Conservation (phyloP, 768 basidiomycete genomes). For the Floccularia luteovirens region DNA sequence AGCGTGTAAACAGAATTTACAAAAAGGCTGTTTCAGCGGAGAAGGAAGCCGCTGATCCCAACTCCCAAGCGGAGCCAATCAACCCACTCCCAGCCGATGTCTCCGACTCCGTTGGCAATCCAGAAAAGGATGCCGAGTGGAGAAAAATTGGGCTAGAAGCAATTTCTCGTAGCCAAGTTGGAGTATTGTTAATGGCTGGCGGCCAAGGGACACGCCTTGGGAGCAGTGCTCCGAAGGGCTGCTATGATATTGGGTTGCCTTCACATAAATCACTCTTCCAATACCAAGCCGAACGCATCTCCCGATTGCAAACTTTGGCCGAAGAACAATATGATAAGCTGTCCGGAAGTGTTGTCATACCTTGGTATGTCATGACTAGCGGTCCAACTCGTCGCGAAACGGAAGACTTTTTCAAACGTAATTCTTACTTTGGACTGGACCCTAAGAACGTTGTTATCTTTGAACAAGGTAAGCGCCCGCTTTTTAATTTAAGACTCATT, state of each 20-base stretch:
- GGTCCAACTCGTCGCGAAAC: constrained; percentile 90
- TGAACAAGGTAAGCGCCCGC: constrained; percentile 70
- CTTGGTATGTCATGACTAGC: constrained; percentile 99
- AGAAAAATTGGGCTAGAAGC: constrained; percentile 72
- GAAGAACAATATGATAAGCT: constrained; percentile 45
- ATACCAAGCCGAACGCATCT: constrained; percentile 95
- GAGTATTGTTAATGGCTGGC: constrained; percentile 96
- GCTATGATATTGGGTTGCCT: constrained; percentile 94
- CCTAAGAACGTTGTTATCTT: constrained; percentile 84
- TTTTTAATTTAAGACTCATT: constrained; percentile 2
- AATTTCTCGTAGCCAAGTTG: constrained; percentile 76
- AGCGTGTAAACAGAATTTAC: constrained; percentile 89
- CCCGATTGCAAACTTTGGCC: constrained; percentile 72
- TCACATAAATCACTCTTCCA: constrained; percentile 94
- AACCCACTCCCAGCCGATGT: constrained; percentile 77
- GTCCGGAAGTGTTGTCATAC: constrained; percentile 61
- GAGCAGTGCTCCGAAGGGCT: constrained; percentile 90
- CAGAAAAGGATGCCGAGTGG: constrained; percentile 66
- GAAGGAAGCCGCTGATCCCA: constrained; percentile 33
- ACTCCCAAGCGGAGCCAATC: constrained; percentile 42
- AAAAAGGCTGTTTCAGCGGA: constrained; percentile 67
- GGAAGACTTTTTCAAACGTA: constrained; percentile 71
- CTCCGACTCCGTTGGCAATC: constrained; percentile 51
- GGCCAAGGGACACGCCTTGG: constrained; percentile 96
- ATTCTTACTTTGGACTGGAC: constrained; percentile 78